phyloP scores from a whole-genome alignment of 2,329 filamentous ascomycete genomes.

The Trichoderma breve region DNA sequence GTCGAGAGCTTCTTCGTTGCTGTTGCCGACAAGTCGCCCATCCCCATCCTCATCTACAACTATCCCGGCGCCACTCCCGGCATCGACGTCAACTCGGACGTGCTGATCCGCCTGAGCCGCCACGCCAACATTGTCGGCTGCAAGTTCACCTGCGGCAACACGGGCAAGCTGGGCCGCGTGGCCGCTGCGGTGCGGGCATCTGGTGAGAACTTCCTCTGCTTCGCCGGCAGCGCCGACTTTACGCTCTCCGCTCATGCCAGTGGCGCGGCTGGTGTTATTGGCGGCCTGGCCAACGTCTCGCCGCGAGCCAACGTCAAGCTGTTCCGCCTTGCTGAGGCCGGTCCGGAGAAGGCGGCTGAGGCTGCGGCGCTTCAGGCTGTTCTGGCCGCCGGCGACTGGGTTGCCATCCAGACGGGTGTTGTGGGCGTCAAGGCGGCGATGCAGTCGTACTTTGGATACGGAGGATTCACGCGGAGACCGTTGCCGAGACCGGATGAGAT shows the following conservation, averaged over 20 bases:
- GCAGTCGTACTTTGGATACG: constrained; percentile 66
- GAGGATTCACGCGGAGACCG: constrained; percentile 45
- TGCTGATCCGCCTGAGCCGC: constrained; percentile 56
- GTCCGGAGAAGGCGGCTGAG: constrained; percentile 60
- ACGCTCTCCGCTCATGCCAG: constrained; percentile 65
- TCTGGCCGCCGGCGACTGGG: constrained; percentile 69
- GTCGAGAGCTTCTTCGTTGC: constrained; percentile 64
- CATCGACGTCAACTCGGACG: constrained; percentile 62
- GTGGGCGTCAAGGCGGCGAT: constrained; percentile 69
- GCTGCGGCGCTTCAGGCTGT: constrained; percentile 64
- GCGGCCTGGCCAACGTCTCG: constrained; percentile 69
- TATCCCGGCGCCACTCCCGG: constrained; percentile 63
- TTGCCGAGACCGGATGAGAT: constrained; percentile 25
- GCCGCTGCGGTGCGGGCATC: constrained; percentile 48
- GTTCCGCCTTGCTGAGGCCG: constrained; percentile 58
- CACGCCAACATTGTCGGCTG: constrained; percentile 67
- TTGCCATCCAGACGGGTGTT: constrained; percentile 68
- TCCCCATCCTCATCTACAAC: constrained; percentile 69
- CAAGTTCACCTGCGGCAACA: constrained; percentile 70
- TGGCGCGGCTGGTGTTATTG: constrained; percentile 69
- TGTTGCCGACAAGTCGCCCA: constrained; percentile 61
- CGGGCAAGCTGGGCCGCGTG: constrained; percentile 65
- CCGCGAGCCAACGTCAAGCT: constrained; percentile 64
- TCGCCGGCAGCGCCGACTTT: constrained; percentile 73
- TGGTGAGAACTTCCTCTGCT: constrained; percentile 62